Evolutionary conservation across 805 yeast genomes (phyloP), one percentile per base, ranked within the genome.

Genomic region (Lachancea nothofagi): DNA sequence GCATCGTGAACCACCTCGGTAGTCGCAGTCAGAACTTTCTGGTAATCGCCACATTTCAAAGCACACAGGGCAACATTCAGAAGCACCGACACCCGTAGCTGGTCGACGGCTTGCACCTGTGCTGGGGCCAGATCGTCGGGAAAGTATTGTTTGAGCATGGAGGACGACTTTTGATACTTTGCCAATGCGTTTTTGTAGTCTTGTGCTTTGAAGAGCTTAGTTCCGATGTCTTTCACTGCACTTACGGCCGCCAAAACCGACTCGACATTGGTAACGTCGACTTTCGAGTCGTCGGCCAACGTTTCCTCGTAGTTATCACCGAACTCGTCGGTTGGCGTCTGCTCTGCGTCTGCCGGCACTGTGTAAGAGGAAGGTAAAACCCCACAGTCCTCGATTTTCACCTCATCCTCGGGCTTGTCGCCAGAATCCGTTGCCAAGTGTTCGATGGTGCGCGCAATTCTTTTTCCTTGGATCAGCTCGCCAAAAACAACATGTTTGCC

Each of bases 401-500:
- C 85, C 29, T 80, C 84, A 27, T 69, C 65, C 6, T 64, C 53
- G 20, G 99, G 98, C 53, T 71, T 76, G 59, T 90, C 97, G 29
- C 66, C 70, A 3, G 68, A 66, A 38, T 59, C 63, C 20, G 87
- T 85, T 44, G 75, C 75, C 27, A 71, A 66, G 54, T 77, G 72
- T 63, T 93, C 99, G 45, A 93, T 71, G 41, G 74, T 70, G 48
- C 95, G 78, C 7, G 85, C 88, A 22, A 86, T 62, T 6, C 87
- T 77, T 60, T 85, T 89, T 29, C 97, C 97, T 30, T 73, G 64
- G 36, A 90, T 64, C 27, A 93, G 88, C 61, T 83, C 78, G 47
- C 98, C 98, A 60, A 93, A 93, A 2, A 93, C 97, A 38, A 89
- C 97, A 61, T 93, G 98, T 62, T 90, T 90, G 19, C 90, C 94